Base-by-base conservation (phyloP, 192 early-diverging fungal species). In the Chytriomyces sp. region DNA sequence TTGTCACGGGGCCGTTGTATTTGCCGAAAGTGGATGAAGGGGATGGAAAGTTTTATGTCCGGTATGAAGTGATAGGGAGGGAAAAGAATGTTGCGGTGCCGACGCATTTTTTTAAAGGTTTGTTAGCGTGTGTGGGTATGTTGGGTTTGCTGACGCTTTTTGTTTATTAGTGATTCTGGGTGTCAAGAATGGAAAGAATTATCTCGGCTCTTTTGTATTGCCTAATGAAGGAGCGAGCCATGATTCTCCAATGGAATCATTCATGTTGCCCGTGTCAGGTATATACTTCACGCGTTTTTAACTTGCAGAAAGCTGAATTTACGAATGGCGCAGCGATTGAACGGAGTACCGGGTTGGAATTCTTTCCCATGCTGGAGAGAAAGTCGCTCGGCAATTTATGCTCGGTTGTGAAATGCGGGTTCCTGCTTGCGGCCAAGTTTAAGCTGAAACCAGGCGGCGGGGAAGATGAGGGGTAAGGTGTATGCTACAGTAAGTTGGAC, bases 91-190 rank as follows among this genome's bases (percentile, higher is more conserved):
- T 93, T 53, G 92, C 91, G 8, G 96, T 98, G 2, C 95, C 96
- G 6, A 97, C 95, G 5, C 95, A 97, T 70, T 97, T 95, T 81
- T 98, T 89, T 85, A 98, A 98, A 84, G 81, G 77, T 82, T 23
- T 35, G 35, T 35, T 3, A 64, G 28, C 5, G 50, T 60, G 35
- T 48, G n/a, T 11, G 3, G 74, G 45, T 28, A 26, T 18, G 26
- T 20, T 7, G 6, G 61, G n/a, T n/a, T 43, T 46, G 45, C 50
- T 80, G 64, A 44, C 43, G 59, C 9, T 18, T 0, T 23, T 45
- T 8, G 4, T 43, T 47, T 35, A 4, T 1, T 43, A 82, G 91
- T 95, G 24, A 91, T 96, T 44, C 78, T 95, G 80, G 93, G 90
- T 3, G 80, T 84, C 61, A 87, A 85, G 50, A 80, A 81, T 53